phyloP scores from a whole-genome alignment of 2,329 filamentous ascomycete species.

The Pseudogymnoascus sp. region DNA sequence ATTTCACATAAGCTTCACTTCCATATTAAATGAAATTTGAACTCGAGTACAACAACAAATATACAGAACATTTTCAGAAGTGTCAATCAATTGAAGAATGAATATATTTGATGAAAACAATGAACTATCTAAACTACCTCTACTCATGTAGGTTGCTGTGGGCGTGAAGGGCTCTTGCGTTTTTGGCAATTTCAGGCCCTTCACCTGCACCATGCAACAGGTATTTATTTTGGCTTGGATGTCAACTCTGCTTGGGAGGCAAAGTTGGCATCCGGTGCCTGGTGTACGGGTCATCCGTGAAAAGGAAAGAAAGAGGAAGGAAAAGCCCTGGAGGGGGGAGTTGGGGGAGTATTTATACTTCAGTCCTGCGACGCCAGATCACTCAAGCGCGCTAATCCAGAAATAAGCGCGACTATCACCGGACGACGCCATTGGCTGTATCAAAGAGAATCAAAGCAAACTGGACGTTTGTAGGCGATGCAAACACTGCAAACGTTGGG shows the following conservation, averaged over 20 bases:
- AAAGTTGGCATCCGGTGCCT: background rate
- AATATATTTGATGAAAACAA: background rate
- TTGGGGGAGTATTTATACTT: background rate
- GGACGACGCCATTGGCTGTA: background rate
- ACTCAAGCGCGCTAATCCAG: conserved; percentile 3
- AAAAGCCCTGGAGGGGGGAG: background rate
- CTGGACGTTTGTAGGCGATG: background rate
- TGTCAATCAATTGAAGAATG: background rate
- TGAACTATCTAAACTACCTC: background rate
- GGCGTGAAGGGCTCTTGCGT: conserved; percentile 5
- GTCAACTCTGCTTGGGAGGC: background rate
- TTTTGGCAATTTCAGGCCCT: background rate
- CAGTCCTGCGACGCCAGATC: background rate
- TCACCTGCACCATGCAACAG: background rate
- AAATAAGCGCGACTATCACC: conserved; percentile 4
- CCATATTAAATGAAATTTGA: background rate
- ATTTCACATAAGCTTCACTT: background rate
- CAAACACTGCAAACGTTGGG: conserved; percentile 3
- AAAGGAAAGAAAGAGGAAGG: background rate
- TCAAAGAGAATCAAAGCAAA: background rate
- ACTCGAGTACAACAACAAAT: background rate
- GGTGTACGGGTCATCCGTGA: background rate
- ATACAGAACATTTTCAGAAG: background rate
- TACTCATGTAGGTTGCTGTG: background rate
- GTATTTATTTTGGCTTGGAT: background rate